A percentile compares a stretch with the other conserved stretches of the same genome.
These are phyloP conservation scores for Fraxinus ornus DNA, from an alignment of 305 asterid species.

Conservation along the genomic window DNA sequence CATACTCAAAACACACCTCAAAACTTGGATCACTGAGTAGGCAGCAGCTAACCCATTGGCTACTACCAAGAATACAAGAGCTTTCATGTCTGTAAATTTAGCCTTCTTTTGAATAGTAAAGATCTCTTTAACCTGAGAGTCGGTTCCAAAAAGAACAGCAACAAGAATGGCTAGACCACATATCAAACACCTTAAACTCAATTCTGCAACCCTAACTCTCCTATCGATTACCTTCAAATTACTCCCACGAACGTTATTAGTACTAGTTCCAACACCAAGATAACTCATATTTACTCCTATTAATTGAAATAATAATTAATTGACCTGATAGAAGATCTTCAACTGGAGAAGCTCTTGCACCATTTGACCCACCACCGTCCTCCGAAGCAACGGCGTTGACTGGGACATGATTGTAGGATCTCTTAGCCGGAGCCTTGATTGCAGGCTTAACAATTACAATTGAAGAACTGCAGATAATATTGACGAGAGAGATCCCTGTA, in stretches of 20 bases:
- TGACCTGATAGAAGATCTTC: too few relatives aligned
- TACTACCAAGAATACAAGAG: constrained; percentile 81
- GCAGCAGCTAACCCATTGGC: constrained; percentile 84
- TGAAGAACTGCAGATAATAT: constrained; percentile 16
- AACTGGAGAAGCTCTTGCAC: constrained; percentile 36
- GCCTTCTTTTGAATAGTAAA: constrained; percentile 82
- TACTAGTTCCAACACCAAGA: too few relatives aligned
- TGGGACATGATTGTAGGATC: constrained; percentile 39
- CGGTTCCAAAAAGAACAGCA: constrained; percentile 72
- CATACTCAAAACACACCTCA: constrained; percentile 79
- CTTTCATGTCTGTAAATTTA: constrained; percentile 85
- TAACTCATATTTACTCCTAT: too few relatives aligned
- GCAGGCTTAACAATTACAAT: constrained; percentile 20
- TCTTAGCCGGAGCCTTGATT: constrained; percentile 27
- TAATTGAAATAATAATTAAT: too few relatives aligned
- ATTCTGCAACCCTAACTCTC: constrained; percentile 62
- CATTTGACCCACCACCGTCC: constrained; percentile 47
- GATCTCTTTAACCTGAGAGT: constrained; percentile 72
- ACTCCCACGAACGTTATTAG: too few relatives aligned
- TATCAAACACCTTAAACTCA: constrained; percentile 67
- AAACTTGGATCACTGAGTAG: constrained; percentile 68
- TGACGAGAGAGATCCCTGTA: too few relatives aligned
- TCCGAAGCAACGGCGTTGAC: constrained; percentile 45
- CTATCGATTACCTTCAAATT: constrained; percentile 64
- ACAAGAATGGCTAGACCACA: constrained; percentile 64